Percentiles rank a stretch among this genome's conserved stretches.
These are phyloP conservation scores for Fusarium sp. DNA, from an alignment of 2,329 filamentous ascomycete genomes.

Conservation along the genomic window DNA sequence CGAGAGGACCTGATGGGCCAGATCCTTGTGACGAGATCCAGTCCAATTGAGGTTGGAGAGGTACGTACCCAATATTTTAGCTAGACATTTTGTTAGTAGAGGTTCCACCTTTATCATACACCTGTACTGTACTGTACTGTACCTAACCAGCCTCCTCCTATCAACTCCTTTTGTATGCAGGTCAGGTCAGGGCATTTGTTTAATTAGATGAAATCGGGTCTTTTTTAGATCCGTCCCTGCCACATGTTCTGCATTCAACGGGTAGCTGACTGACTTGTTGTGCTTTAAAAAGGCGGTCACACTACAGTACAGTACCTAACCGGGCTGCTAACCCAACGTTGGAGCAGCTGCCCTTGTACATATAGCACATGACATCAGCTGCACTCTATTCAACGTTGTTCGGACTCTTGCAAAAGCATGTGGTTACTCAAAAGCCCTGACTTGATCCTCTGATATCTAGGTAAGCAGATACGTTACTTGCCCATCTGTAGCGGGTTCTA, in stretches of 20 bases:
- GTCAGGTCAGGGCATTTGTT: constrained; percentile 10
- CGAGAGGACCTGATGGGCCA: constrained; percentile 23
- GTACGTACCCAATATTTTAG: constrained; percentile 30
- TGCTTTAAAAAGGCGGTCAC: constrained; percentile 29
- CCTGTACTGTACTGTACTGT: no score
- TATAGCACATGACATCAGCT: constrained; percentile 11
- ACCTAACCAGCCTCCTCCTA: constrained; percentile 23
- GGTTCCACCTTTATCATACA: constrained; percentile 13
- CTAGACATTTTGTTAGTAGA: constrained; percentile 6
- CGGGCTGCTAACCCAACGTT: background rate
- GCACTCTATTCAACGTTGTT: background rate
- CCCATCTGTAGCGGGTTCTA: background rate
- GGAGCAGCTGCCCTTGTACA: constrained; percentile 9
- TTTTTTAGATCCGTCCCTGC: constrained; percentile 19
- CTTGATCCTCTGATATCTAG: background rate
- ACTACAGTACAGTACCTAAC: background rate
- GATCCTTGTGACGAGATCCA: constrained; percentile 41
- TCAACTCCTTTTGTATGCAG: constrained; percentile 29
- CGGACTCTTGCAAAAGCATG: background rate
- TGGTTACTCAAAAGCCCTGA: background rate
- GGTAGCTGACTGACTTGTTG: constrained; percentile 7
- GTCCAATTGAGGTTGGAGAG: constrained; percentile 16
- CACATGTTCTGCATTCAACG: constrained; percentile 15
- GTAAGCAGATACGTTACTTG: no score
- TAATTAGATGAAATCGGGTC: constrained; percentile 10